phyloP scores from a whole-genome alignment of 331 rosid genomes.

The Pyrus hybrid region DNA sequence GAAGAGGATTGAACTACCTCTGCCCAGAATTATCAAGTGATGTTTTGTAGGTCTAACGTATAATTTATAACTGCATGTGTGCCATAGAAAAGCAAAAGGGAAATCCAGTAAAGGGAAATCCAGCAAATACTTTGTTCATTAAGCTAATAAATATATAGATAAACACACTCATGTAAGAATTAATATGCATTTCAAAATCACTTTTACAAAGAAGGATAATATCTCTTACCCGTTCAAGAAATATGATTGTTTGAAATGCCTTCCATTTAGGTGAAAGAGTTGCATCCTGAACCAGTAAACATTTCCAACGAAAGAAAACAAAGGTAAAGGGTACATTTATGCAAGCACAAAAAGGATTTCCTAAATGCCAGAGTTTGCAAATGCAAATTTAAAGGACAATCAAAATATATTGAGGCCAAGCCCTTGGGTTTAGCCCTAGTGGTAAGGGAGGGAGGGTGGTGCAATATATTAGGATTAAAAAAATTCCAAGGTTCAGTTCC shows the following conservation, averaged over 20 bases:
- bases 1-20: not conserved
- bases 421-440: no score
- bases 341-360: constrained; percentile 1
- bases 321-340: not conserved
- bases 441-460: no score
- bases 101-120: not conserved
- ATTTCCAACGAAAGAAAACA: constrained; percentile 3
- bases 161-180: not conserved
- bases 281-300: constrained; percentile 61
- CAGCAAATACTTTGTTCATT: not conserved
- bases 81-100: not conserved
- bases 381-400: not conserved
- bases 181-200: constrained; percentile 4
- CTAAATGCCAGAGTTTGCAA: not conserved
- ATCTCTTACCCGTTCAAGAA: constrained; percentile 70
- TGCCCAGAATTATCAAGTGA: not conserved
- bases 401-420: not conserved
- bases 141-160: not conserved
- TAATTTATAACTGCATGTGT: not conserved
- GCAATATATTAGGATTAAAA: no score
- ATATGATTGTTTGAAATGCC: constrained; percentile 75
- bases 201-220: not conserved
- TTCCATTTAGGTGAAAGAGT: constrained; percentile 75
- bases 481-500: no score
- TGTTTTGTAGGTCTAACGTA: not conserved